Base-by-base conservation (phyloP, 1,284 basidiomycete species). In the Rhodotorula glutinis region DNA sequence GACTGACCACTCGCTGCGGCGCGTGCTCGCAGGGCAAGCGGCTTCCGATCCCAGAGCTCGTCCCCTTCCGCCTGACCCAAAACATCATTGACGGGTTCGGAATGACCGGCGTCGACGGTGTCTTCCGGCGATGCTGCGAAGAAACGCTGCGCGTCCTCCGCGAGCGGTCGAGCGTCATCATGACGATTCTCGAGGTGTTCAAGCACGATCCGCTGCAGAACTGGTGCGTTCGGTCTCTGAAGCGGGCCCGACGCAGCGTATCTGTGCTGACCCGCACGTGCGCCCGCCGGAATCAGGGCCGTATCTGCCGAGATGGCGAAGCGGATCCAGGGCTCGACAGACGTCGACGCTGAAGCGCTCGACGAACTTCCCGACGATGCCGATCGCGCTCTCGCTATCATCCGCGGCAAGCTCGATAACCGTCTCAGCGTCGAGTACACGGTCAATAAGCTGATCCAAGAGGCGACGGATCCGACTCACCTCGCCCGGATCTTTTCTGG, bases 161-260 rank as follows among this genome's bases (percentile, higher is more conserved):
- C 13, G 87, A 90, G 57, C 86, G 88, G 13, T 90, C 91, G 0
- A 88, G 88, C 63, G 86, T 95, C 53, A 88, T 98, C 76, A 85
- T 95, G 82, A 98, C 94, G 2, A 89, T 98, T 0, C 83, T 98
- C 46, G 94, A 97, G 76, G 95, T 98, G 17, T 96, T 98, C 85
- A 92, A 91, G 78, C 87, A 97, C 76, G 95, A 98, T 79, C 95
- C 96, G 0, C 83, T 98, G 19, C 91, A 96, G 75, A 88, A 87
- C 29, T 98, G 95, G 95, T 88, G 65, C 63, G 84, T 77, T n/a
- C 21, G 14, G 1, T 21, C 7, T 53, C 19, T n/a, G 25, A 2
- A 25, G 17, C n/a, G 4, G 14, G 10, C n/a, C 46, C n/a, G 4
- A 7, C 16, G 9, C 33, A 41, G 13, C 29, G 23, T 70, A 4